Percentiles rank a stretch among this genome's conserved stretches.
Evolutionary conservation across 2,329 filamentous ascomycete species (phyloP).

Genomic region (Clonostachys sp.): DNA sequence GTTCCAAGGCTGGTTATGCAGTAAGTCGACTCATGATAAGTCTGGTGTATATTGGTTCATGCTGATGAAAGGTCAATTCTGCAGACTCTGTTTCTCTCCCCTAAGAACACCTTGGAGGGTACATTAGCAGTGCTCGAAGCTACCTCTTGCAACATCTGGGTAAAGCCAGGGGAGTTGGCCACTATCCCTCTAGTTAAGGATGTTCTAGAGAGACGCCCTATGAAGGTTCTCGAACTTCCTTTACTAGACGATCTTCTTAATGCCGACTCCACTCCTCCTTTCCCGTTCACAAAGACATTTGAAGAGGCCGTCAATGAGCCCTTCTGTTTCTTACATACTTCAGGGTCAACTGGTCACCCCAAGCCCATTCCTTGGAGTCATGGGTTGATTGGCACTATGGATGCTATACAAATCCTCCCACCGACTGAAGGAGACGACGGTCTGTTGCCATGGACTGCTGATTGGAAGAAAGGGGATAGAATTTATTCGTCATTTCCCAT

Average conservation of each 20-base stretch:
- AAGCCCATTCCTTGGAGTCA: slow-evolving; percentile 14
- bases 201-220: slow-evolving; percentile 5
- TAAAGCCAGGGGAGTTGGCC: slow-evolving; percentile 12
- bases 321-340: slow-evolving; percentile 25
- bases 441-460: slow-evolving; percentile 17
- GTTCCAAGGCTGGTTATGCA: slow-evolving; percentile 23
- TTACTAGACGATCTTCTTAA: background rate
- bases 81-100: slow-evolving; percentile 22
- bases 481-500: slow-evolving; percentile 30
- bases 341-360: slow-evolving; percentile 27
- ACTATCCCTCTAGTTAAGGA: slow-evolving; percentile 11
- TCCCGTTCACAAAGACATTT: slow-evolving; percentile 21
- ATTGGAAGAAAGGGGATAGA: slow-evolving; percentile 17
- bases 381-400: slow-evolving; percentile 1
- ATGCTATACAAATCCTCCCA: slow-evolving; percentile 23
- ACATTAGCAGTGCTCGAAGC: slow-evolving; percentile 17
- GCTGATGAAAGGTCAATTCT: background rate
- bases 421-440: slow-evolving; percentile 18
- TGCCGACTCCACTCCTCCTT: slow-evolving; percentile 24
- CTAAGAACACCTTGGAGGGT: slow-evolving; percentile 19
- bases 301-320: slow-evolving; percentile 19
- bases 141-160: slow-evolving; percentile 15
- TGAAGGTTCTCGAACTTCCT: slow-evolving; percentile 10
- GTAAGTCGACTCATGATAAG: slow-evolving; percentile 9
- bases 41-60: too few species aligned